These are phyloP conservation scores for Rhodotorula sp. DNA, from an alignment of 1,284 basidiomycete genomes.

Conservation along the genomic window DNA sequence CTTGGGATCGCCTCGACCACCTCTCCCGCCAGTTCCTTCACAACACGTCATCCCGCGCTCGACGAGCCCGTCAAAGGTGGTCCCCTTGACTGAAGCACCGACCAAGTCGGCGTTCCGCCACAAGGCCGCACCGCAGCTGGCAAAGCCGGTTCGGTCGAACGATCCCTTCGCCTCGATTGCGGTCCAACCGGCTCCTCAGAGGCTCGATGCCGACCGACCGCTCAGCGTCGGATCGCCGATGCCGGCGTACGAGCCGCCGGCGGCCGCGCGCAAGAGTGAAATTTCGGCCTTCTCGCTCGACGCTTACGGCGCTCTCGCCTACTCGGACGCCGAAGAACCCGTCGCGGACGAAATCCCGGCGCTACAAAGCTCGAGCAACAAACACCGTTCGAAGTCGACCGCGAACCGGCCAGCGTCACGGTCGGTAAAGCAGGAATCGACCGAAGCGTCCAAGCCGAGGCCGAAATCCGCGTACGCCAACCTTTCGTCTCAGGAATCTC, in stretches of 20 bases:
- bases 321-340: slow-evolving; percentile 1
- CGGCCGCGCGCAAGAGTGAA: slow-evolving; percentile 5
- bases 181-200: neutral
- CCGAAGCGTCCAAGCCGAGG: neutral
- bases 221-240: slow-evolving; percentile 22
- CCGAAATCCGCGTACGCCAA: neutral
- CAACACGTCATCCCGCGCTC: neutral
- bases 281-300: slow-evolving; percentile 18
- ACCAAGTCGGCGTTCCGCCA: slow-evolving; percentile 21
- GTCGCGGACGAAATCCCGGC: neutral
- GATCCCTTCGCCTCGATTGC: neutral
- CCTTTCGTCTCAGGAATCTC: neutral
- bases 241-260: slow-evolving; percentile 22
- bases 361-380: neutral
- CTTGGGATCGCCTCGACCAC: neutral
- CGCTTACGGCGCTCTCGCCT: slow-evolving; percentile 18
- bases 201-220: neutral
- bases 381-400: neutral
- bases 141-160: neutral
- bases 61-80: neutral
- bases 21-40: neutral
- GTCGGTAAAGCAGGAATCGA: neutral
- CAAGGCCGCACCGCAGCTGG: slow-evolving; percentile 14
- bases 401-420: neutral
- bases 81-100: slow-evolving; percentile 14